Evolutionary conservation across 2,329 filamentous ascomycete species (phyloP), one percentile per base, ranked within the genome.

Genomic region (Tolypocladium nubicola): DNA sequence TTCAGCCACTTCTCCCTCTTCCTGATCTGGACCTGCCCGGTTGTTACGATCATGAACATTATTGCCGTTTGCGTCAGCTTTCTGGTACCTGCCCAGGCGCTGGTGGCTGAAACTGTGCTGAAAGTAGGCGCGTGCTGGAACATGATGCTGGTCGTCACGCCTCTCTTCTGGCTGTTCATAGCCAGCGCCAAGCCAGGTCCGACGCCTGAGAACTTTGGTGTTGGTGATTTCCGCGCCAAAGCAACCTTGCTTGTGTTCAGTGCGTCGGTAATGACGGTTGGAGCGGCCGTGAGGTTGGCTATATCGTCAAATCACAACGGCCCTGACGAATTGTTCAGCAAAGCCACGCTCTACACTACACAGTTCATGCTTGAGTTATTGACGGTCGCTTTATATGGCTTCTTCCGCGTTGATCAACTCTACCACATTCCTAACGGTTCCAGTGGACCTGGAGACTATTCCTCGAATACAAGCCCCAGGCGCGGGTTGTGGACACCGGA

Each of bases 301-400:
- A 61, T 61, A 4, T 33, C 62, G 13, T 67, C 65, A 57, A 63
- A 65, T 50, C 49, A 38, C 21, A 5, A 33, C 14, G 21, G 8
- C 9, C 55, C 67, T 4, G 64, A 65, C 10, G 61, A 61, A 5
- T 63, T 71, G 60, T 73, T 68, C 40, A 62, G 65, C 55, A 70
- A 67, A 45, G 58, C 66, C 2, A 66, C 66, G 0, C 72, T 74
- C 55, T 74, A 74, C 59, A 61, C 66, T 23, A 72, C 72, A 40
- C 61, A 64, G 40, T 74, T 72, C 57, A 58, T 63, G 7, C 61
- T 72, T 4, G 71, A 73, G 47, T 58, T 68, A 8, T 53, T 66
- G 3, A 65, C 66, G 7, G 62, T 68, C 8, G 61, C 58, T 7
- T 58, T 62, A 1, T 69, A 69, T 45, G 67, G 67, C 9, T 59